Evolutionary conservation across 139 green algal genomes (phyloP), one percentile per base, ranked within the genome.

Genomic region (Zygnema cylindricum): DNA sequence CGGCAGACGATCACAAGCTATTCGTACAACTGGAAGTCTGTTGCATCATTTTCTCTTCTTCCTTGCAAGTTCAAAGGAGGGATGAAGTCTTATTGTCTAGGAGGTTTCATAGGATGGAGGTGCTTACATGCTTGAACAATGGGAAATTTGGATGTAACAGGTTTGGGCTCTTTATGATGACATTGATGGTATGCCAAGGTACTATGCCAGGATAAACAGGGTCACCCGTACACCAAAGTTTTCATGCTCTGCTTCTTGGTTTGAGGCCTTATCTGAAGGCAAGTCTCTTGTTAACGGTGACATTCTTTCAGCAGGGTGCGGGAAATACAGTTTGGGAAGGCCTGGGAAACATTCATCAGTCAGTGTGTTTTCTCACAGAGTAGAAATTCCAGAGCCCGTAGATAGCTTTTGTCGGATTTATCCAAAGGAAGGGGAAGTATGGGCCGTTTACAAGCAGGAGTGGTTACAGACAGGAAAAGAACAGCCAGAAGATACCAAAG

Each of bases 91-190:
- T n/a, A n/a, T n/a, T n/a, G n/a, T n/a, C n/a, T n/a, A n/a, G n/a
- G n/a, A n/a, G n/a, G n/a, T n/a, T n/a, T n/a, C n/a, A n/a, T n/a
- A n/a, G n/a, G n/a, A n/a, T n/a, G n/a, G n/a, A n/a, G n/a, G n/a
- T n/a, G n/a, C n/a, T n/a, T n/a, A n/a, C n/a, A n/a, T n/a, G n/a
- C n/a, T n/a, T n/a, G n/a, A n/a, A n/a, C n/a, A n/a, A n/a, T n/a
- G n/a, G n/a, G n/a, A n/a, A n/a, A n/a, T n/a, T n/a, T n/a, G 11
- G 1, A 0, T 1, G 40, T 1, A 1, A 41, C 41, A 86, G 41
- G 30, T 76, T 25, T 86, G 79, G 79, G 38, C 79, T 0, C 79
- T 86, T 0, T 86, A 86, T 38, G 79, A 86, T n/a, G 79, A 86
- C 0, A 25, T 43, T 0, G 79, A 86, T 54, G 79, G 79, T 21